Conservation (phyloP, 305 asterid species). For the Fraxinus angustifolia region DNA sequence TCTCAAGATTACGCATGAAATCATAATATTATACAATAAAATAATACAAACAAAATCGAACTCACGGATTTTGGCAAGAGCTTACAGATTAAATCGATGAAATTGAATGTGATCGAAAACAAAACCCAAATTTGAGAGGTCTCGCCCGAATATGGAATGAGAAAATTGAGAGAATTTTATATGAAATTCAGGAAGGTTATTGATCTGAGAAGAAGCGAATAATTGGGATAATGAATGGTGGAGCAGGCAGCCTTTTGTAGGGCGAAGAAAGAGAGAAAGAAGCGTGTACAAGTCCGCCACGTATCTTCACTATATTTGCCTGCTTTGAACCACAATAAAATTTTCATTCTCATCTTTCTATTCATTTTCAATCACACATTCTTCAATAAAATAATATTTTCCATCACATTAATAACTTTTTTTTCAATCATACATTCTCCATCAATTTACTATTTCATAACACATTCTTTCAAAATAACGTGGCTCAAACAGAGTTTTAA, state of each 20-base stretch:
- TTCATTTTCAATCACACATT: too few species aligned
- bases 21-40: neutral
- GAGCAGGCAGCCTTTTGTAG: slow-evolving; percentile 10
- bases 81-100: slow-evolving; percentile 20
- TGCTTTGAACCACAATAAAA: too few species aligned
- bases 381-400: too few species aligned
- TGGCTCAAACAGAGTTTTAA: too few species aligned
- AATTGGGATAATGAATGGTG: neutral
- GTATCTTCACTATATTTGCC: neutral
- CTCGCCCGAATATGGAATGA: neutral
- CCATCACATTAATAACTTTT: too few species aligned
- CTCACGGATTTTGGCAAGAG: neutral
- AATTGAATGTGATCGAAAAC: slow-evolving; percentile 10
- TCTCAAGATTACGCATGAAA: neutral
- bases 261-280: neutral
- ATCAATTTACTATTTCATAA: too few species aligned
- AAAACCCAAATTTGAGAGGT: slow-evolving; percentile 16
- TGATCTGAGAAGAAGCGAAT: slow-evolving; percentile 22
- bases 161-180: neutral
- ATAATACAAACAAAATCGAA: neutral
- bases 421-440: too few species aligned
- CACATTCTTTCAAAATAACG: too few species aligned
- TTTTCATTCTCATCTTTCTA: too few species aligned
- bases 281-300: slow-evolving; percentile 14
- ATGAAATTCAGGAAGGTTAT: neutral